These are phyloP conservation scores for Chlamydomonas sp. DNA, from an alignment of 139 green algal genomes.

Conservation along the genomic window DNA sequence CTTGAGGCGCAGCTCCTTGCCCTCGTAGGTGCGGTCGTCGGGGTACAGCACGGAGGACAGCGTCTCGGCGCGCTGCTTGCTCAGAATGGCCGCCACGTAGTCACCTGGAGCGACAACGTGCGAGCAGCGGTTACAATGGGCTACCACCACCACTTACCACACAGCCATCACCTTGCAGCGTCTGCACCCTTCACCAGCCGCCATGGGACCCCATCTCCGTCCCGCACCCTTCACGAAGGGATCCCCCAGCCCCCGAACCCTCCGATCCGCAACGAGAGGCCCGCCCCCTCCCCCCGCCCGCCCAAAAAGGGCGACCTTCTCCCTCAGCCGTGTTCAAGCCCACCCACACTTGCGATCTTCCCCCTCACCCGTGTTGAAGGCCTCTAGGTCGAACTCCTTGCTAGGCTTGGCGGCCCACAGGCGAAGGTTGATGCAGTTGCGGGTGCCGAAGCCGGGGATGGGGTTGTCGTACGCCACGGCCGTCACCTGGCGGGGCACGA, in stretches of 20 bases:
- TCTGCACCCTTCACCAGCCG: too few species aligned
- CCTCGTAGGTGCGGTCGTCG: slow-evolving; percentile 96
- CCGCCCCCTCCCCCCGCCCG: background rate
- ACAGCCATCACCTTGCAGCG: too few species aligned
- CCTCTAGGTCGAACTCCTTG: slow-evolving; percentile 97
- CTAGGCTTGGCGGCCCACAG: slow-evolving; percentile 96
- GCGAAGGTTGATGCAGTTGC: slow-evolving; percentile 98
- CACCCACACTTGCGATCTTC: slow-evolving; percentile 1
- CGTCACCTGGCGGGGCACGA: slow-evolving; percentile 67
- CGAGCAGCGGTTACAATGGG: background rate
- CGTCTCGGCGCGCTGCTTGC: slow-evolving; percentile 97
- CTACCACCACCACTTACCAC: too few species aligned
- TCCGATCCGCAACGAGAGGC: background rate
- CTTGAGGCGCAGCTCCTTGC: slow-evolving; percentile 98
- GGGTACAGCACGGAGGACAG: slow-evolving; percentile 98
- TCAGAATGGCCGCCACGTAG: slow-evolving; percentile 91
- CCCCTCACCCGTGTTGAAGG: slow-evolving; percentile 97
- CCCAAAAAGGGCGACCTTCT: background rate
- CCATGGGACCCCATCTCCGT: too few species aligned
- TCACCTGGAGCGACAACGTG: slow-evolving; percentile 44
- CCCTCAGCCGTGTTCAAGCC: slow-evolving; percentile 98
- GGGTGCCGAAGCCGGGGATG: slow-evolving; percentile 97
- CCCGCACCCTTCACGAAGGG: too few species aligned
- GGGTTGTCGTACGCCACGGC: slow-evolving; percentile 98
- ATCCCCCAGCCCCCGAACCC: too few species aligned